Percentiles rank a stretch among this genome's conserved stretches.
phyloP scores from a whole-genome alignment of 148 eudicot species.

The Rhododendron williamsianum region DNA sequence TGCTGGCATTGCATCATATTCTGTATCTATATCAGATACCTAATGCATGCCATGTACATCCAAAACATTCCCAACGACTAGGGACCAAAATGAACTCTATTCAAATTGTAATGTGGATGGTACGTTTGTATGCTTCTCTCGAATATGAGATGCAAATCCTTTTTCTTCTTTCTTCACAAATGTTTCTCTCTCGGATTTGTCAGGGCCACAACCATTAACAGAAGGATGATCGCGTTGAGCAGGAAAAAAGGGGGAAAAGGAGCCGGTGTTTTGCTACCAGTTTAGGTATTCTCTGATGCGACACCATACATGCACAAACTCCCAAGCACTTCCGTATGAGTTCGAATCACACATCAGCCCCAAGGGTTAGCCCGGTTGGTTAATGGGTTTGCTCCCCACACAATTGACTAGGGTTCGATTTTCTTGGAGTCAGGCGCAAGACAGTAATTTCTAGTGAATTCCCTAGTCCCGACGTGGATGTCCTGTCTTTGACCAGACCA shows the following conservation, averaged over 20 bases:
- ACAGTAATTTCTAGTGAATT: no score
- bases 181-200: not conserved
- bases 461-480: no score
- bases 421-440: not conserved
- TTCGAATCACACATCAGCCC: not conserved
- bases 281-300: not conserved
- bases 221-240: not conserved
- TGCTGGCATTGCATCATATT: not conserved
- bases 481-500: no score
- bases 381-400: no score
- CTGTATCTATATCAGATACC: not conserved
- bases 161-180: not conserved
- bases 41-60: not conserved
- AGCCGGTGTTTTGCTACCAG: not conserved
- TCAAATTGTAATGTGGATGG: not conserved
- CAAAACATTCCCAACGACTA: not conserved
- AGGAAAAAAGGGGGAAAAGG: no score
- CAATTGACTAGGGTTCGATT: no score
- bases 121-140: not conserved
- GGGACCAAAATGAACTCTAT: not conserved
- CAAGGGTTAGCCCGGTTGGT: no score
- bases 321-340: not conserved
- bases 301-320: not conserved
- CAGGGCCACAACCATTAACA: not conserved
- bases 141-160: not conserved